Percentiles rank a stretch among this genome's conserved stretches.
Evolutionary conservation across 129 eudicot genomes (phyloP).

Genomic region (Escallonia rubra): DNA sequence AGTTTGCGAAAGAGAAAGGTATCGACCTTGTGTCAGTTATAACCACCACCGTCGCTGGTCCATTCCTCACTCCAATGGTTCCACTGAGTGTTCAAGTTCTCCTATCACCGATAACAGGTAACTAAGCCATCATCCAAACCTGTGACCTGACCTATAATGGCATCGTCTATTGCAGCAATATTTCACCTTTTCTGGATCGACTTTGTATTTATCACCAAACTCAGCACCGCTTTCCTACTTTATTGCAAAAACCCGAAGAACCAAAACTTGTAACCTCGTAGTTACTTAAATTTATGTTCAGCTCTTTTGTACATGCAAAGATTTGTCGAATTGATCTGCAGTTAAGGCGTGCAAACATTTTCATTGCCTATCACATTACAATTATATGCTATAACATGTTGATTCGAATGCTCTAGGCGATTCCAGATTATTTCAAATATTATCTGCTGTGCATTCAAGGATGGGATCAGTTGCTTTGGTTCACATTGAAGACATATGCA

Average conservation of each 20-base stretch:
- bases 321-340: too few species aligned
- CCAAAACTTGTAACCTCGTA: too few species aligned
- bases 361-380: background rate
- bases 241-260: too few species aligned
- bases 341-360: too few species aligned
- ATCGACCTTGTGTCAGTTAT: slow-evolving; percentile 64
- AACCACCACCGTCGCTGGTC: slow-evolving; percentile 78
- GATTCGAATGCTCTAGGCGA: slow-evolving; percentile 41
- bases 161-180: too few species aligned
- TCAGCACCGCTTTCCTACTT: too few species aligned
- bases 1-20: slow-evolving; percentile 48
- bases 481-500: slow-evolving; percentile 83
- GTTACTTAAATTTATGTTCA: too few species aligned
- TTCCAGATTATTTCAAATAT: slow-evolving; percentile 31
- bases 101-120: slow-evolving; percentile 86
- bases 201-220: too few species aligned
- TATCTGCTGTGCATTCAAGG: slow-evolving; percentile 70
- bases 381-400: background rate
- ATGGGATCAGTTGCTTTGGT: slow-evolving; percentile 93
- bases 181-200: too few species aligned
- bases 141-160: background rate
- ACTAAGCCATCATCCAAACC: background rate
- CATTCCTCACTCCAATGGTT: slow-evolving; percentile 63
- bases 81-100: slow-evolving; percentile 71
- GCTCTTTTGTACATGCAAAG: too few species aligned